phyloP scores from a whole-genome alignment of 371 early-diverging fungal species.

The Parasitella parasitica region DNA sequence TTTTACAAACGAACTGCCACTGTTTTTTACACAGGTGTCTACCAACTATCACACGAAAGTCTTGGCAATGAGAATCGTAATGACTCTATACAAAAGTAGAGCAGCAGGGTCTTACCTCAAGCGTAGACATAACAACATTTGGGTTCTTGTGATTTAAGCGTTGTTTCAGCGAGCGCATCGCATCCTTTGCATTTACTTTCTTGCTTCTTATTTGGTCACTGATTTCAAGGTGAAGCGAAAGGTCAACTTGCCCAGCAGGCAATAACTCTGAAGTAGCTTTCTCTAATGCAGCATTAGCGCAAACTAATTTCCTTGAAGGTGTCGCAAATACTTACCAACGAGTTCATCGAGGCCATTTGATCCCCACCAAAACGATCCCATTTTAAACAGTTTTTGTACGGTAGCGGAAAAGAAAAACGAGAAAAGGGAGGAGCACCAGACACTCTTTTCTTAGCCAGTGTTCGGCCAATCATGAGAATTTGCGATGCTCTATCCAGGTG shows the following conservation, averaged over 20 bases:
- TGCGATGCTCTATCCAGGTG: too few relatives aligned
- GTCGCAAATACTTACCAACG: conserved; percentile 39
- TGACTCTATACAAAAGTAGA: too few relatives aligned
- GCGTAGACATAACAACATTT: conserved; percentile 86
- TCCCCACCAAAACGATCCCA: conserved; percentile 32
- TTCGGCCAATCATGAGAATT: too few relatives aligned
- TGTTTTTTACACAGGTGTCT: conserved; percentile 94
- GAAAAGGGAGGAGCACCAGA: background rate
- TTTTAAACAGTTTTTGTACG: background rate
- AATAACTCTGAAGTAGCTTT: conserved; percentile 89
- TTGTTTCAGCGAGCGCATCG: conserved; percentile 70
- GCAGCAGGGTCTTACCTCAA: conserved; percentile 84
- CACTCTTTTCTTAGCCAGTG: background rate
- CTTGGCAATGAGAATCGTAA: background rate
- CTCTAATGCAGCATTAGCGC: conserved; percentile 40
- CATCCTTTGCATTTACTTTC: conserved; percentile 75
- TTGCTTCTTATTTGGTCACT: conserved; percentile 91
- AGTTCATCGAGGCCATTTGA: conserved; percentile 50
- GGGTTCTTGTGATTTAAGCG: conserved; percentile 87
- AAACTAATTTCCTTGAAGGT: background rate
- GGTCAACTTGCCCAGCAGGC: conserved; percentile 83
- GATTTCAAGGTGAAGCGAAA: conserved; percentile 81
- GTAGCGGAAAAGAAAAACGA: background rate
- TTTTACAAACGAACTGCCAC: conserved; percentile 80
- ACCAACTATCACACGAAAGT: conserved; percentile 55